Conservation (phyloP, 2,329 filamentous ascomycete species). For the Rhexocercosporidium sp. region DNA sequence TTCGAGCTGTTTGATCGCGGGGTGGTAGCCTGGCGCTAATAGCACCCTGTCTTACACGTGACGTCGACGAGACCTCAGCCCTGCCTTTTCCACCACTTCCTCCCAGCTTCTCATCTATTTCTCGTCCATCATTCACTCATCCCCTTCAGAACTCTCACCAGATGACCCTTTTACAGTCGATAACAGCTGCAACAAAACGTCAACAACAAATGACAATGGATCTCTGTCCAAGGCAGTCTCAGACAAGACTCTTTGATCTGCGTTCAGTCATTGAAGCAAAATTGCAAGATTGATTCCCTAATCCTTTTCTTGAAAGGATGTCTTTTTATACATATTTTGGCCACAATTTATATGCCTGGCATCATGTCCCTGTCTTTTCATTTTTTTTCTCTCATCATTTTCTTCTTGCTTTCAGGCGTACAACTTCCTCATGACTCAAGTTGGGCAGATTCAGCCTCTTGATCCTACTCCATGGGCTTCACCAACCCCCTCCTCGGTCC, state of each 20-base stretch:
- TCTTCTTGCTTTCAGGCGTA: constrained; percentile 11
- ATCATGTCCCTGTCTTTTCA: not conserved
- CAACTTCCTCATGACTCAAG: constrained; percentile 23
- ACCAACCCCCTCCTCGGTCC: not conserved
- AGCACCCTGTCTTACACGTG: not conserved
- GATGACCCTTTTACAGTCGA: too few species aligned
- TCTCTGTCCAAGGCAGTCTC: not conserved
- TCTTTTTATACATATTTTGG: not conserved
- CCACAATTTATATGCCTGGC: constrained; percentile 18
- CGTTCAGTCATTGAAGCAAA: not conserved
- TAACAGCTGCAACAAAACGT: too few species aligned
- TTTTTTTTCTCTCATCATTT: constrained; percentile 15
- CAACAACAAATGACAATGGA: not conserved
- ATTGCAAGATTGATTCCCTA: not conserved
- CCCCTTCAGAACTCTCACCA: not conserved
- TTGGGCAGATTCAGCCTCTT: constrained; percentile 8
- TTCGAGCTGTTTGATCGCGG: constrained; percentile 8
- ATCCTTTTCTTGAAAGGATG: not conserved
- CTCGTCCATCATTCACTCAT: not conserved
- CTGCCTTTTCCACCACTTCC: not conserved
- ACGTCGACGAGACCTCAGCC: not conserved
- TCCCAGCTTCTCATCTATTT: not conserved
- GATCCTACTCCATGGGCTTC: not conserved
- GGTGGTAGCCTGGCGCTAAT: constrained; percentile 15
- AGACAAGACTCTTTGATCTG: not conserved